Evolutionary conservation across 2,329 filamentous ascomycete genomes (phyloP).

Genomic region (Myriosclerotinia curreyana): DNA sequence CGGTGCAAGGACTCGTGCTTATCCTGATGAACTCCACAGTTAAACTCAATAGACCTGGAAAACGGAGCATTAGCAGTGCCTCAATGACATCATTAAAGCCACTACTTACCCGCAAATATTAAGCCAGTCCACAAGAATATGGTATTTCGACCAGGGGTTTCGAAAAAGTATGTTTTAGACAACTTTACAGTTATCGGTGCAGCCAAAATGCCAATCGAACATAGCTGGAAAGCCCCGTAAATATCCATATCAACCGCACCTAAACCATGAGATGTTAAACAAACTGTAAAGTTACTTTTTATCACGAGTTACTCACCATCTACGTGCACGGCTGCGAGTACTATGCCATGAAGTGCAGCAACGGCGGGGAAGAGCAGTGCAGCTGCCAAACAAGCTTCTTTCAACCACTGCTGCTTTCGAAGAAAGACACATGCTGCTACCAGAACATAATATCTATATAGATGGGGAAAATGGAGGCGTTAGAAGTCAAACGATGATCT

Average conservation of each 20-base stretch:
- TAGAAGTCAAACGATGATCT: not conserved
- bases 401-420: conserved; percentile 59
- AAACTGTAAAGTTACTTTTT: not conserved
- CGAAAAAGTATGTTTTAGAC: conserved; percentile 59
- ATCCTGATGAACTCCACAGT: conserved; percentile 63
- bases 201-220: conserved; percentile 62
- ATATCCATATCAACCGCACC: conserved; percentile 66
- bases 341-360: conserved; percentile 61
- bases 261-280: conserved; percentile 34
- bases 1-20: conserved; percentile 45
- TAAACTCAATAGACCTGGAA: conserved; percentile 55
- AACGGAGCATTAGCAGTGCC: not conserved
- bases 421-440: conserved; percentile 61
- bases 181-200: conserved; percentile 60
- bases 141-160: conserved; percentile 59
- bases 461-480: not conserved
- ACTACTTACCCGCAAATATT: conserved; percentile 53
- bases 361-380: conserved; percentile 61
- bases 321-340: conserved; percentile 57
- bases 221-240: conserved; percentile 65
- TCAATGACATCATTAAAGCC: not conserved
- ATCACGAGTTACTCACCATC: conserved; percentile 46
- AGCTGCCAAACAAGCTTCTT: conserved; percentile 60
- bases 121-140: conserved; percentile 66
- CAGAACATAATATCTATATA: conserved; percentile 58